Percentiles rank a stretch among this genome's conserved stretches.
phyloP scores from a whole-genome alignment of 345 rosid genomes.

The Boechera retrofracta region DNA sequence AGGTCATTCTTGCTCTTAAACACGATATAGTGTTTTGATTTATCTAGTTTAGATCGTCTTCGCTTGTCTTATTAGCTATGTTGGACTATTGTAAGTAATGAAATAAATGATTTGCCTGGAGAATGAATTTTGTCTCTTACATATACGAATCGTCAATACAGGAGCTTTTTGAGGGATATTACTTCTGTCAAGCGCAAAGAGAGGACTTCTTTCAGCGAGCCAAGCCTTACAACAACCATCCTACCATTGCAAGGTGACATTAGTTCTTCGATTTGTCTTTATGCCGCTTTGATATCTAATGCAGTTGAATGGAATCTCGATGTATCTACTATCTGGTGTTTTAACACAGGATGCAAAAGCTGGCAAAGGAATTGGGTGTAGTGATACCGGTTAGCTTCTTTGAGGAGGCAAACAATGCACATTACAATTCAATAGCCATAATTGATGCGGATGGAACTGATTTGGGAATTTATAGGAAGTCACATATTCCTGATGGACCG shows the following conservation, averaged over 20 bases:
- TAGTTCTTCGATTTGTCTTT: not conserved
- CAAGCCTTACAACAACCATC: slow-evolving; percentile 80
- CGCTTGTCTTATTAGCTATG: no score
- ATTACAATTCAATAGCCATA: slow-evolving; percentile 87
- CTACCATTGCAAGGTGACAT: slow-evolving; percentile 74
- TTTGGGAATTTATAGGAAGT: slow-evolving; percentile 90
- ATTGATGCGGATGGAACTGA: slow-evolving; percentile 95
- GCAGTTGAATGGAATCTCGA: not conserved
- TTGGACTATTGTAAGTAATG: no score
- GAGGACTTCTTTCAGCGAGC: slow-evolving; percentile 81
- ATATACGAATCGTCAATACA: slow-evolving; percentile 36
- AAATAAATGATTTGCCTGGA: not conserved
- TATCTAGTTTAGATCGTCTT: not conserved
- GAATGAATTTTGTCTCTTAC: not conserved
- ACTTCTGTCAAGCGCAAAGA: slow-evolving; percentile 98
- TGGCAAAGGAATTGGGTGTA: slow-evolving; percentile 84
- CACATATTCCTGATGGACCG: slow-evolving; percentile 98
- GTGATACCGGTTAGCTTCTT: slow-evolving; percentile 95
- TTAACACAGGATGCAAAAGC: slow-evolving; percentile 74
- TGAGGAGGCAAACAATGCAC: slow-evolving; percentile 93
- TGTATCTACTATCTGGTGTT: slow-evolving; percentile 7
- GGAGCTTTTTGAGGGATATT: slow-evolving; percentile 97
- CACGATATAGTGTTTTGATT: not conserved
- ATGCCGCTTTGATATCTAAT: not conserved
- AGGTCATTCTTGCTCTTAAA: slow-evolving; percentile 47